Conservation (phyloP, 768 basidiomycete species). For the Fomitopsis pulvina region DNA sequence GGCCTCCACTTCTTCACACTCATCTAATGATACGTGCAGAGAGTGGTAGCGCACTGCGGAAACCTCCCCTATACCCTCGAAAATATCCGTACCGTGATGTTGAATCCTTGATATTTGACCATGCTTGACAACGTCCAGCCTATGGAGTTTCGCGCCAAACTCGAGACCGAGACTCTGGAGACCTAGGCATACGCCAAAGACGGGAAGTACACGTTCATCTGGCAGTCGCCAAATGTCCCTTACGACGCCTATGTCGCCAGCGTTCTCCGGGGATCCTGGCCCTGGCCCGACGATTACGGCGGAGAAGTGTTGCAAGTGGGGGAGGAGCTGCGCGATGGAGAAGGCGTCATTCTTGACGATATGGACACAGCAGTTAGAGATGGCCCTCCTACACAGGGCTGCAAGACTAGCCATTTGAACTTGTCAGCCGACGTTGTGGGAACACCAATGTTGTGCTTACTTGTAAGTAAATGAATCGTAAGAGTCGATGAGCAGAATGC, state of each 20-base stretch:
- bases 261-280: slow-evolving; percentile 65
- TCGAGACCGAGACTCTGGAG: slow-evolving; percentile 69
- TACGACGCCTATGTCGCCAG: slow-evolving; percentile 61
- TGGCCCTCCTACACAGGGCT: slow-evolving; percentile 56
- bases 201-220: slow-evolving; percentile 47
- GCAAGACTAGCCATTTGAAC: slow-evolving; percentile 47
- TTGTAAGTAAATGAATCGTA: slow-evolving; percentile 90
- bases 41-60: slow-evolving; percentile 78
- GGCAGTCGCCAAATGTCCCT: slow-evolving; percentile 63
- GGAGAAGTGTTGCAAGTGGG: slow-evolving; percentile 53
- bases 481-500: slow-evolving; percentile 70
- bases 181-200: slow-evolving; percentile 82
- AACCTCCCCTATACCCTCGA: slow-evolving; percentile 46
- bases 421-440: not conserved
- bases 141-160: slow-evolving; percentile 53
- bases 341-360: slow-evolving; percentile 72
- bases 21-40: slow-evolving; percentile 50
- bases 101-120: slow-evolving; percentile 64
- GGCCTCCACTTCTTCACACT: slow-evolving; percentile 46
- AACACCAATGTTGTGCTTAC: slow-evolving; percentile 34
- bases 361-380: slow-evolving; percentile 54
- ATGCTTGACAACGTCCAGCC: slow-evolving; percentile 67
- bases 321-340: slow-evolving; percentile 40
- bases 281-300: slow-evolving; percentile 75
- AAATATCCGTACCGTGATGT: slow-evolving; percentile 55